Evolutionary conservation across 768 basidiomycete genomes (phyloP).

Genomic region (Russula virescens): DNA sequence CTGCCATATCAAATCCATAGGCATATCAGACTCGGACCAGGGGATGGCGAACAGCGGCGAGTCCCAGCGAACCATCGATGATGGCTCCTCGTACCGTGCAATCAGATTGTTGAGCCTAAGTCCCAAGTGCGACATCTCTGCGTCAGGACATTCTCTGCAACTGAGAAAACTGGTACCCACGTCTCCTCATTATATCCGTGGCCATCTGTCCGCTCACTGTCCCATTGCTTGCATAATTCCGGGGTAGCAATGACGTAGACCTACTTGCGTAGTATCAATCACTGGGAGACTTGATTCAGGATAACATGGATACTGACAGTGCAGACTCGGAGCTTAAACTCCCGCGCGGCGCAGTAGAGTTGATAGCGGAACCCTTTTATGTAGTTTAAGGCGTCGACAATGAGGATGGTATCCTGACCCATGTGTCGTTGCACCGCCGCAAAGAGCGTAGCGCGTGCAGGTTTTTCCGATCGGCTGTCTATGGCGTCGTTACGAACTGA

Average conservation of each 20-base stretch:
- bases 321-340: constrained; percentile 76
- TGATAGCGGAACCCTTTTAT: constrained; percentile 99
- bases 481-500: constrained; percentile 2
- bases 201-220: constrained; percentile 45
- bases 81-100: constrained; percentile 90
- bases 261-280: constrained; percentile 37
- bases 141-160: constrained; percentile 4
- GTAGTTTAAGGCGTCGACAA: constrained; percentile 91
- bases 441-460: constrained; percentile 78
- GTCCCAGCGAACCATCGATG: constrained; percentile 99
- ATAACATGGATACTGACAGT: constrained; percentile 53
- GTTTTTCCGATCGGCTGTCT: constrained; percentile 84
- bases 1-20: constrained; percentile 70
- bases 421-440: constrained; percentile 76
- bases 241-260: constrained; percentile 70
- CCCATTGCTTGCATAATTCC: constrained; percentile 75
- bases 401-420: constrained; percentile 66
- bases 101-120: constrained; percentile 79
- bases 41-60: constrained; percentile 85
- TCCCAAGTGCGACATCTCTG: constrained; percentile 16
- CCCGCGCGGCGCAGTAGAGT: constrained; percentile 92
- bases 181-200: constrained; percentile 61
- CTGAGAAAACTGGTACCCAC: constrained; percentile 36
- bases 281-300: background rate
- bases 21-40: constrained; percentile 64